Base-by-base conservation (phyloP, 1,139 yeast genomes). In the Pichia sp. region DNA sequence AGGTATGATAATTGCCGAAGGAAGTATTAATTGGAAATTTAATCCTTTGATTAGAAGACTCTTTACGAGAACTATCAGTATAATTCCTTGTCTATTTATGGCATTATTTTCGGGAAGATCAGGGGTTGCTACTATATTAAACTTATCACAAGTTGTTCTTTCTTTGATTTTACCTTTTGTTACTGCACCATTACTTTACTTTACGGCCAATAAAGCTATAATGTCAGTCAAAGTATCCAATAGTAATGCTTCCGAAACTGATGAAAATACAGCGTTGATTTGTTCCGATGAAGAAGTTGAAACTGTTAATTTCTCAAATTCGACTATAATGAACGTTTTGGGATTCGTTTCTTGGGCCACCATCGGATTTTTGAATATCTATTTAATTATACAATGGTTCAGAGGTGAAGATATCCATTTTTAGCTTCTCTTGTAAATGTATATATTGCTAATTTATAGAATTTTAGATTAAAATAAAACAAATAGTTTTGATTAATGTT, bases 111-210 rank as follows among this genome's bases (percentile, higher is more conserved):
- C 82, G 31, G 91, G 91, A 1, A 69, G 88, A 48, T 77, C 73
- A 47, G 91, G 91, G 0, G 72, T 83, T 30, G 72, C 83, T 5
- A 72, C 72, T 20, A 80, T 84, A 19, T 69, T 83, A 64, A 83
- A 82, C 56, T 75, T 84, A 3, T 78, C 88, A 0, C 93, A 83
- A 58, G 91, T 83, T 29, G 75, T 82, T 5, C 65, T 83, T 41
- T 78, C 87, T 37, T 68, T 83, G 47, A 69, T 82, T 36, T 65
- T 83, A 40, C 91, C 93, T 6, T 74, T 82, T 47, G 85, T 78
- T 76, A 82, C 89, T 22, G 96, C 96, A 0, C 97, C 97, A 8
- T 66, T 89, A 50, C 77, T 89, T 35, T 83, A 79, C 61, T 89
- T 89, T 62, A 88, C 96, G 0, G 76, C 87, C 48, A 74, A 76